These are phyloP conservation scores for Cephalotrichum gorgonifer DNA, from an alignment of 2,329 filamentous ascomycete genomes.

Conservation along the genomic window DNA sequence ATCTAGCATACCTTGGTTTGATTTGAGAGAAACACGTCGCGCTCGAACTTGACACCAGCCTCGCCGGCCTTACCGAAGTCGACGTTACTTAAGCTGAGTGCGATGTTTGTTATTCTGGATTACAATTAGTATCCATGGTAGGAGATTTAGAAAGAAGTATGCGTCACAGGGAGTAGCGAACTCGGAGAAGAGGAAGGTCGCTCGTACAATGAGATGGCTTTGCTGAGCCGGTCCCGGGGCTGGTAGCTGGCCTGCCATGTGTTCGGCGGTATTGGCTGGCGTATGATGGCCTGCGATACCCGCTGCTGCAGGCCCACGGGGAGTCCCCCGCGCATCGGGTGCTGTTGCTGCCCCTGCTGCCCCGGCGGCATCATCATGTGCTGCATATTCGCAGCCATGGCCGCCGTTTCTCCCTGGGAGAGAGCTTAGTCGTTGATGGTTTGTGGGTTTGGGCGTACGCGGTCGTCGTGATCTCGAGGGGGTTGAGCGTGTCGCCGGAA, in stretches of 20 bases:
- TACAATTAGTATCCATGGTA: constrained; percentile 5
- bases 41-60: constrained; percentile 35
- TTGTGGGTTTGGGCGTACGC: not conserved
- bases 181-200: not conserved
- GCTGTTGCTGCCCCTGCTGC: constrained; percentile 27
- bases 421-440: not conserved
- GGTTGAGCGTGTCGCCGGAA: not conserved
- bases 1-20: constrained; percentile 35
- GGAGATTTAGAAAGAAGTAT: not conserved
- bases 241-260: constrained; percentile 29
- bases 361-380: constrained; percentile 41
- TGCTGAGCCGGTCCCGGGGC: constrained; percentile 29
- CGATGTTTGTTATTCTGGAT: constrained; percentile 38
- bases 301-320: constrained; percentile 23
- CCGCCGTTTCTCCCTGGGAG: constrained; percentile 4
- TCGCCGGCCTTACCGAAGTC: constrained; percentile 30
- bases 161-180: not conserved
- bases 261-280: constrained; percentile 19
- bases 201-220: constrained; percentile 30
- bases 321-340: constrained; percentile 12
- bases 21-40: constrained; percentile 33
- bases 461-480: not conserved
- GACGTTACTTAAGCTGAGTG: constrained; percentile 30
- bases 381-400: constrained; percentile 52
- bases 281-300: constrained; percentile 28